Evolutionary conservation across 1,284 basidiomycete genomes (phyloP), one percentile per base, ranked within the genome.

Genomic region (Pisolithus thermaeus): DNA sequence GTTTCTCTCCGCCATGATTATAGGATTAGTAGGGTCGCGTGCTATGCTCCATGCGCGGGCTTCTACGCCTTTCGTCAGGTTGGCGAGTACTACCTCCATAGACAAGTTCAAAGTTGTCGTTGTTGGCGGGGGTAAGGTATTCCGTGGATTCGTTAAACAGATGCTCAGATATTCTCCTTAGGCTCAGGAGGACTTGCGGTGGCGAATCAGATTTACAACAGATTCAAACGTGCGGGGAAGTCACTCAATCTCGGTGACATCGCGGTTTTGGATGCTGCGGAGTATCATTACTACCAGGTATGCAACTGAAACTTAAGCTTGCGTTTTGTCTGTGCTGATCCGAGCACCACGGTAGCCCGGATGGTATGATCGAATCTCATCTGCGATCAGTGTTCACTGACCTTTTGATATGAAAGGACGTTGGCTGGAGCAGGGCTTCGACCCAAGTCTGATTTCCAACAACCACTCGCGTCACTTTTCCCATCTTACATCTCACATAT

Each of bases 341-440:
- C 22, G 18, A 8, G 23, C 18, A 12, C 7, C 37, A 47, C 57
- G 46, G 39, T 56, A 92, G 81, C 90, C 90, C 22, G 90, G 89
- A 67, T 92, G 88, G 86, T 87, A 61, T 60, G 75, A 14, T 23
- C 4, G 38, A 14, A 43, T 30, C 6, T 43, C 39, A 57, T 20
- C 54, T 58, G 7, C 22, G 43, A 1, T 27, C 3, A 27, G 12
- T 14, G 32, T 39, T 12, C 40, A 44, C 23, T 27, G 22, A 37
- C 8, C 18, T 37, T 52, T 50, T 43, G 51, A 47, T 54, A 56
- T 52, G 62, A 56, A 56, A 92, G 91, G 94, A 97, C 95, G 2
- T 81, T 97, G 23, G 94, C 95, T 39, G 95, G 93, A 25, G 78
- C 90, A 27, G 96, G 96, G 36, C 77, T 98, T 54, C 83, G 86